Evolutionary conservation across 768 basidiomycete genomes (phyloP).

Genomic region (Lepiota brunneoincarnata): DNA sequence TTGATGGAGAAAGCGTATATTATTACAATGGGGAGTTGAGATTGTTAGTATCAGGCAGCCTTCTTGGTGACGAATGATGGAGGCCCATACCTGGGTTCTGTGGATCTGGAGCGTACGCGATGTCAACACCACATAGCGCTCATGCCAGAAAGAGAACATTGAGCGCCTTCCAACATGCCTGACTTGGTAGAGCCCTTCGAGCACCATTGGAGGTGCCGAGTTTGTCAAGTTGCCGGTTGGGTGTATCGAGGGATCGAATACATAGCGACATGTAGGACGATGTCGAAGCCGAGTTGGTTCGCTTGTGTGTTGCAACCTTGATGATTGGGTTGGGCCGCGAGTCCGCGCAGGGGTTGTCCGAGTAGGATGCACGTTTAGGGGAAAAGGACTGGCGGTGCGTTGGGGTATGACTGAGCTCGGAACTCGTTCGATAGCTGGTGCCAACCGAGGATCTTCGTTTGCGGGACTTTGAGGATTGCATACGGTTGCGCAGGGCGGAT

Average conservation of each 20-base stretch:
- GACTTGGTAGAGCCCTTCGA: constrained; percentile 12
- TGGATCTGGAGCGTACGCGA: constrained; percentile 9
- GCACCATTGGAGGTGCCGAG: constrained; percentile 1
- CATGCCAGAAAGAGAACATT: constrained; percentile 5
- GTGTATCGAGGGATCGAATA: constrained; percentile 10
- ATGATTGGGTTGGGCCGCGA: background rate
- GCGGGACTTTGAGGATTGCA: constrained; percentile 7
- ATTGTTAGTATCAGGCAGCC: constrained; percentile 2
- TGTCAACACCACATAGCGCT: constrained; percentile 5
- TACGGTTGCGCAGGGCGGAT: constrained; percentile 9
- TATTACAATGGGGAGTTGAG: constrained; percentile 3
- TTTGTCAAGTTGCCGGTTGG: constrained; percentile 1
- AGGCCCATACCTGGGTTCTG: constrained; percentile 6
- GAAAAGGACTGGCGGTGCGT: constrained; percentile 7
- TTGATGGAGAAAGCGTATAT: background rate
- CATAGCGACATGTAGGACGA: constrained; percentile 8
- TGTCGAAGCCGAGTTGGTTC: constrained; percentile 7
- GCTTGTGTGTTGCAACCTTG: background rate
- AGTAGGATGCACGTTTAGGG: constrained; percentile 10
- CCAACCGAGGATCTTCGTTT: constrained; percentile 5
- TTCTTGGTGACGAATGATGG: background rate
- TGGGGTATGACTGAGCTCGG: constrained; percentile 6
- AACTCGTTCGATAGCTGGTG: constrained; percentile 7
- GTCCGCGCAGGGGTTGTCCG: constrained; percentile 2
- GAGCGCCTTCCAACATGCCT: background rate